Evolutionary conservation across 2,329 filamentous ascomycete species (phyloP).

Genomic region (Aspergillus quadrilineatus): DNA sequence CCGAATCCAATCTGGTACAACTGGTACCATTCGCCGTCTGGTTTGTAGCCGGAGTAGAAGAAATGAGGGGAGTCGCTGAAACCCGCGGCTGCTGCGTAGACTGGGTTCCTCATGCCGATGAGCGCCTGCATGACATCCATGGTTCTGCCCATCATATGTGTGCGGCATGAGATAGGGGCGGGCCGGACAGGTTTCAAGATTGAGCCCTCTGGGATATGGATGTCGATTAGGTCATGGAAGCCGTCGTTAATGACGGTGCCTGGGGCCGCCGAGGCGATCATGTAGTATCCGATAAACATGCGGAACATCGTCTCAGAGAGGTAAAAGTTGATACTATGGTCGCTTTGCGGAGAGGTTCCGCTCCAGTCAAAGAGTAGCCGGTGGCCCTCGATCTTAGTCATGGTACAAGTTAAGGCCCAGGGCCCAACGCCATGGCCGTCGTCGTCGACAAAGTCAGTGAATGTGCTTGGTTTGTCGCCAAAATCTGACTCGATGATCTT

Average conservation of each 20-base stretch:
- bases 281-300: constrained; percentile 51
- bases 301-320: constrained; percentile 53
- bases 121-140: constrained; percentile 54
- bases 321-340: constrained; percentile 51
- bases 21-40: constrained; percentile 50
- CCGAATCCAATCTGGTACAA: constrained; percentile 54
- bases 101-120: constrained; percentile 49
- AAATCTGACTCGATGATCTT: constrained; percentile 50
- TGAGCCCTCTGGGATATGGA: constrained; percentile 47
- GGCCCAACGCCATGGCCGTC: constrained; percentile 49
- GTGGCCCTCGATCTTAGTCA: constrained; percentile 43
- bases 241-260: constrained; percentile 53
- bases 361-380: constrained; percentile 51
- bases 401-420: constrained; percentile 49
- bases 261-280: constrained; percentile 51
- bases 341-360: constrained; percentile 50
- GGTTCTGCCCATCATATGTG: constrained; percentile 49
- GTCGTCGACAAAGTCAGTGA: constrained; percentile 53
- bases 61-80: constrained; percentile 54
- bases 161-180: constrained; percentile 49
- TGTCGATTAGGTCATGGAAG: constrained; percentile 52
- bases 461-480: constrained; percentile 41
- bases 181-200: constrained; percentile 50
- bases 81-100: constrained; percentile 50
- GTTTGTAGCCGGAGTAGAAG: constrained; percentile 53